Percentiles rank a stretch among this genome's conserved stretches.
These are phyloP conservation scores for Dimocarpus longan DNA, from an alignment of 345 rosid species.

Conservation along the genomic window DNA sequence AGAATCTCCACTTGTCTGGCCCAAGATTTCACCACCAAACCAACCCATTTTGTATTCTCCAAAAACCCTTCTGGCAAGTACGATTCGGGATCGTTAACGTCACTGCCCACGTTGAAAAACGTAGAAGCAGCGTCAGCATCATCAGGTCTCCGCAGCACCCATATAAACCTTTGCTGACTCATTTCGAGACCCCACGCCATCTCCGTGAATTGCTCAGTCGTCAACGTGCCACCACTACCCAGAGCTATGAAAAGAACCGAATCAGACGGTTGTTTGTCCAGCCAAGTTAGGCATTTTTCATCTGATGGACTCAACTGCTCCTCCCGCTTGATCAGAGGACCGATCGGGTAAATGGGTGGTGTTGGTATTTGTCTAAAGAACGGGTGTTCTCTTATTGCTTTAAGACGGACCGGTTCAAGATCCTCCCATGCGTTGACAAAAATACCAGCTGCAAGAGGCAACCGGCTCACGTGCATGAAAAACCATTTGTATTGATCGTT, in stretches of 20 bases:
- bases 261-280: conserved; percentile 38
- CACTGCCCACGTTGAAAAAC: conserved; percentile 22
- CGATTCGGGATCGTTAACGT: conserved; percentile 25
- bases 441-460: conserved; percentile 36
- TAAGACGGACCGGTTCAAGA: conserved; percentile 30
- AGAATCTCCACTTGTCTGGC: conserved; percentile 42
- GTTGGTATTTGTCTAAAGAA: conserved; percentile 13
- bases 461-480: conserved; percentile 14
- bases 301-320: conserved; percentile 6
- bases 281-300: conserved; percentile 30
- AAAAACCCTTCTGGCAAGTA: conserved; percentile 49
- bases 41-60: conserved; percentile 29
- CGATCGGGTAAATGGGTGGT: conserved; percentile 31
- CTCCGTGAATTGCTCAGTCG: conserved; percentile 38
- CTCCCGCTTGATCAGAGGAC: conserved; percentile 31
- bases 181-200: conserved; percentile 48
- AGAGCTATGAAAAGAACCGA: conserved; percentile 42
- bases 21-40: conserved; percentile 39
- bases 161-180: conserved; percentile 47
- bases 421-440: conserved; percentile 43
- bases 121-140: conserved; percentile 23
- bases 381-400: conserved; percentile 27
- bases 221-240: conserved; percentile 53
- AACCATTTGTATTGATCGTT: conserved; percentile 23
- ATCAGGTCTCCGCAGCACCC: conserved; percentile 42